These are phyloP conservation scores for Ophiocytium majus DNA, from an alignment of 352 stramenopile species.

Conservation along the genomic window DNA sequence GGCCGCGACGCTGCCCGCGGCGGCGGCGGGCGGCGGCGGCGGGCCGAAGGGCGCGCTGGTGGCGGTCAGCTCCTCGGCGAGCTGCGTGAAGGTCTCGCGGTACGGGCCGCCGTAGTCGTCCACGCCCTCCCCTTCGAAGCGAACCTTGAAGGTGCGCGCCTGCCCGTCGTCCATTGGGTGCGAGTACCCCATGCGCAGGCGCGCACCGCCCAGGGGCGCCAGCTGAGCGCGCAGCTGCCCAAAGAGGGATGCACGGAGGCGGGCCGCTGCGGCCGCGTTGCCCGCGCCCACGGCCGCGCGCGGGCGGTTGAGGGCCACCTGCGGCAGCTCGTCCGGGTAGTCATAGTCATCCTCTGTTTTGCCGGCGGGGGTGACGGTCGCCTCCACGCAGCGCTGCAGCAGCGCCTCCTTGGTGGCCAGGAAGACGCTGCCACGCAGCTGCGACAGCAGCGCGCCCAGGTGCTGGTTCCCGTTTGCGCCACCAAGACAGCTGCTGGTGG, in stretches of 20 bases:
- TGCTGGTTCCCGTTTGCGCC: not conserved
- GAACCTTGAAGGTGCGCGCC: slow-evolving; percentile 76
- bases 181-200: slow-evolving; percentile 50
- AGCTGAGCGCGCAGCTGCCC: slow-evolving; percentile 52
- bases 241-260: slow-evolving; percentile 55
- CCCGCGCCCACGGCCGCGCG: slow-evolving; percentile 66
- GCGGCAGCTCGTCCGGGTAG: slow-evolving; percentile 92
- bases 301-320: slow-evolving; percentile 95
- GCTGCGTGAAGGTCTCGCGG: slow-evolving; percentile 71
- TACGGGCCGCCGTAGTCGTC: slow-evolving; percentile 90
- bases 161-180: slow-evolving; percentile 57
- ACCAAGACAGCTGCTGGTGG: not conserved
- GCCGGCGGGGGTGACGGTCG: slow-evolving; percentile 89
- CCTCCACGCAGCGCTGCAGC: slow-evolving; percentile 35
- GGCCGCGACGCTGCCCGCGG: too few relatives aligned
- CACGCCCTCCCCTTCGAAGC: slow-evolving; percentile 88
- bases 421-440: slow-evolving; percentile 50
- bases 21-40: too few relatives aligned
- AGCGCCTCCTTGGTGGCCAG: slow-evolving; percentile 50
- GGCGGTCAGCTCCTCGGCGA: slow-evolving; percentile 41
- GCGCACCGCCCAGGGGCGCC: slow-evolving; percentile 20
- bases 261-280: not conserved
- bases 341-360: slow-evolving; percentile 98
- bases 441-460: slow-evolving; percentile 42
- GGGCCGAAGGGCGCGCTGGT: not conserved